phyloP scores from a whole-genome alignment of 2,329 filamentous ascomycete species.

The Aspergillus brunneoviolaceus region DNA sequence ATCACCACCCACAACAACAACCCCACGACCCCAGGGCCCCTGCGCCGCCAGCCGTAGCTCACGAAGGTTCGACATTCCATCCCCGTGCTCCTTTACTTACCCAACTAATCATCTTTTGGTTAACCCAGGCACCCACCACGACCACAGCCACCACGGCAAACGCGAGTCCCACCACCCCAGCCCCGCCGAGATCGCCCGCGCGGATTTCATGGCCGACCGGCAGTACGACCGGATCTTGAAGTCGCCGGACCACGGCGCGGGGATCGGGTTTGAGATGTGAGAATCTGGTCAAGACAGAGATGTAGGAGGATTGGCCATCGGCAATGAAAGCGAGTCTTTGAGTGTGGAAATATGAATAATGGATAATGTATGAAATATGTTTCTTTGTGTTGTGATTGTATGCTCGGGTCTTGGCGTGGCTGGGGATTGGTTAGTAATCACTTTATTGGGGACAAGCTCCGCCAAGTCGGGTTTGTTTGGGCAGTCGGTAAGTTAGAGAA shows the following conservation, averaged over 20 bases:
- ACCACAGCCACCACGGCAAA: not conserved
- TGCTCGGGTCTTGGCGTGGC: too few relatives aligned
- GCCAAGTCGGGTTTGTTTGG: not conserved
- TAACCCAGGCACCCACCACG: not conserved
- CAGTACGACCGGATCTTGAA: slow-evolving; percentile 3
- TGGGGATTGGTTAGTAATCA: not conserved
- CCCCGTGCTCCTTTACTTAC: not conserved
- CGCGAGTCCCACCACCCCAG: not conserved
- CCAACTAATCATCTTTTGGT: not conserved
- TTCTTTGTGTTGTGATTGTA: not conserved
- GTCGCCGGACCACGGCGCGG: slow-evolving; percentile 3
- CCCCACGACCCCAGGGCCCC: not conserved
- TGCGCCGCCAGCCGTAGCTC: not conserved
- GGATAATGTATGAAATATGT: not conserved
- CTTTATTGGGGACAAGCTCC: not conserved
- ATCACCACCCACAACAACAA: not conserved
- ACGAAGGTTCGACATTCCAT: not conserved
- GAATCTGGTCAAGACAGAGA: not conserved
- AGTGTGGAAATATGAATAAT: not conserved
- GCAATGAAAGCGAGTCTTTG: not conserved
- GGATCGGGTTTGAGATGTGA: slow-evolving; percentile 1
- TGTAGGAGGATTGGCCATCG: not conserved
- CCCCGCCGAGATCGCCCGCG: not conserved
- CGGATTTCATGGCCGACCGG: not conserved
- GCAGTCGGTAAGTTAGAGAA: not conserved